Evolutionary conservation across 305 asterid genomes (phyloP).

Genomic region (Petunia hybrid): DNA sequence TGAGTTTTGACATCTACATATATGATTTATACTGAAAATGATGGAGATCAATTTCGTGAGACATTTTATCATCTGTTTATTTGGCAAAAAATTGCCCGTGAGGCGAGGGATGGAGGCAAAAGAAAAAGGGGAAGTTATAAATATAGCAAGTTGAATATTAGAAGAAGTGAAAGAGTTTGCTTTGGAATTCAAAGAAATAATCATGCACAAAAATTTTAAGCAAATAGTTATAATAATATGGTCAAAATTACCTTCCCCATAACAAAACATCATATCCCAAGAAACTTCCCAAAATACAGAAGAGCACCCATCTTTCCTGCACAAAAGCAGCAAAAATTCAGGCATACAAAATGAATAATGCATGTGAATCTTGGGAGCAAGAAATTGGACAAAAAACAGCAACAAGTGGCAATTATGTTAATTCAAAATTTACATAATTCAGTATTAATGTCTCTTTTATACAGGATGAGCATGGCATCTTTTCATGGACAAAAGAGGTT

Average conservation of each 20-base stretch:
- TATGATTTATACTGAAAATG: no score
- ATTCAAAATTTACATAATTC: background rate
- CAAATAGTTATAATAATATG: constrained; percentile 23
- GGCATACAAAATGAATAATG: constrained; percentile 32
- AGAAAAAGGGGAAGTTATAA: background rate
- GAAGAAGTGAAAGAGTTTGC: constrained; percentile 7
- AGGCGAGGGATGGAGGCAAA: background rate
- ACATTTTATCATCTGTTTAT: no score
- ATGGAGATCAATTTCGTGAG: no score
- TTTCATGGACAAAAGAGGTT: constrained; percentile 24
- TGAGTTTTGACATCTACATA: no score
- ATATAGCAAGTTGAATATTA: background rate
- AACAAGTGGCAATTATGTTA: constrained; percentile 3
- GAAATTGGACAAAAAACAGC: background rate
- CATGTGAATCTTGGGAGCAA: background rate
- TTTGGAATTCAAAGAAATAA: constrained; percentile 29
- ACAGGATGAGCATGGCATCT: background rate
- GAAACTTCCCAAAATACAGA: constrained; percentile 25
- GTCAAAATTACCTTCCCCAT: constrained; percentile 31
- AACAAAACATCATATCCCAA: constrained; percentile 24
- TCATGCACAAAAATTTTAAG: background rate
- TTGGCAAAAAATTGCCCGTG: background rate
- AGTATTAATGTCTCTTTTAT: background rate
- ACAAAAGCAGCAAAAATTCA: constrained; percentile 24
- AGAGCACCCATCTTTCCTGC: constrained; percentile 25